These are phyloP conservation scores for Diaporthe vaccinii DNA, from an alignment of 2,329 filamentous ascomycete species.

Conservation along the genomic window DNA sequence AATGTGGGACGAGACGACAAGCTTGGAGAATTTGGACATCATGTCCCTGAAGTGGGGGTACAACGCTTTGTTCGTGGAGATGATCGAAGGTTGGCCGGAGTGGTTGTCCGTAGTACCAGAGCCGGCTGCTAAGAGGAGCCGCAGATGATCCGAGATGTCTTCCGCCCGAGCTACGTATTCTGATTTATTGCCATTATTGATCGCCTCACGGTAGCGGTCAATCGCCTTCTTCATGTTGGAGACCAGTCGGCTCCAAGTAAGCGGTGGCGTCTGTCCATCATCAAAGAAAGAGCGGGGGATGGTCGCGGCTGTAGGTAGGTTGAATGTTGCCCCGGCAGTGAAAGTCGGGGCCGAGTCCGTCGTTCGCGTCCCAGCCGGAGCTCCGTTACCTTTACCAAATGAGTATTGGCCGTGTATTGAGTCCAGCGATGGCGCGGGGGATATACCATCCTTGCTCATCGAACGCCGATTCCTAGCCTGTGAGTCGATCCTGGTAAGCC, in stretches of 20 bases:
- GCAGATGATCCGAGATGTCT: constrained; percentile 96
- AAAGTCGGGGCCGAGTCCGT: constrained; percentile 64
- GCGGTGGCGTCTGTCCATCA: constrained; percentile 81
- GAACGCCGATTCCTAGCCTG: constrained; percentile 76
- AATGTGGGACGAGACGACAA: constrained; percentile 97
- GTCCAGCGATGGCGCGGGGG: constrained; percentile 91
- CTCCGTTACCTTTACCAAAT: constrained; percentile 60
- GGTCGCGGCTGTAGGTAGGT: constrained; percentile 68
- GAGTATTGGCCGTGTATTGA: constrained; percentile 81
- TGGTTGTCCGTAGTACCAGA: constrained; percentile 99
- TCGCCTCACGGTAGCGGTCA: constrained; percentile 90
- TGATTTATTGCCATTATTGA: constrained; percentile 84
- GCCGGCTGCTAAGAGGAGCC: constrained; percentile 92
- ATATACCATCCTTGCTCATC: constrained; percentile 76
- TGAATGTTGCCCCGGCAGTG: constrained; percentile 68
- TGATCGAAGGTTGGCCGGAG: constrained; percentile 98
- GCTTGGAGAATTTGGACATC: constrained; percentile 99
- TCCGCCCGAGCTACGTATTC: constrained; percentile 96
- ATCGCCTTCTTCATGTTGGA: constrained; percentile 94
- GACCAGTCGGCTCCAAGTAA: constrained; percentile 91
- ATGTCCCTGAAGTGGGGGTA: constrained; percentile 99
- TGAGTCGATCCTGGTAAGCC: constrained; percentile 19
- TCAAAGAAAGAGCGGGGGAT: constrained; percentile 91
- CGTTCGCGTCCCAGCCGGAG: constrained; percentile 29
- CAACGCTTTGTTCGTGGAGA: constrained; percentile 95